Base-by-base conservation (phyloP, 805 yeast species). In the Pichia manshurica region DNA sequence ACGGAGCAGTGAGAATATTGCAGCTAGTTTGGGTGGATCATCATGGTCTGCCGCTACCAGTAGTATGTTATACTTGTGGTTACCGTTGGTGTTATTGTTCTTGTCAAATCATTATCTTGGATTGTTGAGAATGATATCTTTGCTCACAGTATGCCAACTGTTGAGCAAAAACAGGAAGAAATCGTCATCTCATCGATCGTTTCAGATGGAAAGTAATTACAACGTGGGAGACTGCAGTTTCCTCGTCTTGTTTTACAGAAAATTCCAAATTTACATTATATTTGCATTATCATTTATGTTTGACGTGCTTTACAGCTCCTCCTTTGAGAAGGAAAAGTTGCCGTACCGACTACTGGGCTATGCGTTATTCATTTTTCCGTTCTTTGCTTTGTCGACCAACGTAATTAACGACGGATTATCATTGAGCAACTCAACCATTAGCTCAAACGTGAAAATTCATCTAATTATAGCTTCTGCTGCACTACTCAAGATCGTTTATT, bases 81-180 rank as follows among this genome's bases (percentile, higher is more conserved):
- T 53, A 2, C 55, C 65, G 2, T 38, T 61, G 36, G 22, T 51
- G 9, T 43, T 45, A 13, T 25, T 61, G 2, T 60, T 58, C 39
- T n/a, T 58, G 31, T 57, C 60, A 1, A 52, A 50, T 40, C 50
- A 50, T 12, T 44, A 63, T 4, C 40, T 66, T 17, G 55, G 60
- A 13, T 65, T 66, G n/a, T 41, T 59, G 29, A 52, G 66, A 37
- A 35, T 59, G 37, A 42, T 60, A 34, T 56, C 61, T 43, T 47
- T 66, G 25, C 22, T 64, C 3, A 33, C 59, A 16, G 44, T 62
- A 25, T 50, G 51, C 6, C 42, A 60, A 28, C 39, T 64, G 23
- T 44, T 57, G 7, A 49, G 47, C 12, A 45, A 41, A 19, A 44
- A 50, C 3, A 25, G 51, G 9, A 46, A 39, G 15, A 33, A 35